Percentiles rank a stretch among this genome's conserved stretches.
These are phyloP conservation scores for Lithocarpus polystachyus DNA, from an alignment of 306 rosid genomes.

Conservation along the genomic window DNA sequence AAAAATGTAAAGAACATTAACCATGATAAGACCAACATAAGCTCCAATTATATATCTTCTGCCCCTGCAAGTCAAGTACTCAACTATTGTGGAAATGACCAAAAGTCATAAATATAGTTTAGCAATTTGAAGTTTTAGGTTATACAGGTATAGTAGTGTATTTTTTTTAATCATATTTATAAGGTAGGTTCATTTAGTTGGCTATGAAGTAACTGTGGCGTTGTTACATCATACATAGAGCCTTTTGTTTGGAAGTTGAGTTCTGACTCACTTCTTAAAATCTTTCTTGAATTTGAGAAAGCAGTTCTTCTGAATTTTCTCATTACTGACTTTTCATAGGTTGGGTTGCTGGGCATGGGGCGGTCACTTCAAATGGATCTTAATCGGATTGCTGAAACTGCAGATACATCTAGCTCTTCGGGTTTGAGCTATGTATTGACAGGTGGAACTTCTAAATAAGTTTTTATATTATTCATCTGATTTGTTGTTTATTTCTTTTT, in stretches of 20 bases:
- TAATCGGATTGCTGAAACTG: slow-evolving; percentile 84
- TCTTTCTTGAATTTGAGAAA: slow-evolving; percentile 10
- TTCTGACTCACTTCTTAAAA: slow-evolving; percentile 5
- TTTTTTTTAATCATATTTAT: background rate
- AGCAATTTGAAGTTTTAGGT: background rate
- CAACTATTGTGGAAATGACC: background rate
- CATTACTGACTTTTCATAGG: slow-evolving; percentile 42
- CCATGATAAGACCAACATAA: background rate
- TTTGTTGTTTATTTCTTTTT: slow-evolving; percentile 12
- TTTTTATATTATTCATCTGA: background rate
- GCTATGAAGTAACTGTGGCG: background rate
- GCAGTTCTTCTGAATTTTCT: slow-evolving; percentile 10
- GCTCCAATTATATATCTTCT: background rate
- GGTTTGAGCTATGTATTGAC: slow-evolving; percentile 85
- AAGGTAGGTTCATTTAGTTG: background rate
- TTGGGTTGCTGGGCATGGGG: slow-evolving; percentile 91
- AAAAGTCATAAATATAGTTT: background rate
- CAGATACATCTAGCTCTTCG: slow-evolving; percentile 79
- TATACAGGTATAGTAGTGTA: background rate
- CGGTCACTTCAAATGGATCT: slow-evolving; percentile 83
- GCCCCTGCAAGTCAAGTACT: background rate
- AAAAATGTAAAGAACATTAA: background rate
- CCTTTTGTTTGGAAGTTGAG: background rate
- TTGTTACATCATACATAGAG: background rate
- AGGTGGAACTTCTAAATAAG: slow-evolving; percentile 51